Evolutionary conservation across 163 green algal genomes (phyloP), one percentile per base, ranked within the genome.

Genomic region (Volvox carteri): DNA sequence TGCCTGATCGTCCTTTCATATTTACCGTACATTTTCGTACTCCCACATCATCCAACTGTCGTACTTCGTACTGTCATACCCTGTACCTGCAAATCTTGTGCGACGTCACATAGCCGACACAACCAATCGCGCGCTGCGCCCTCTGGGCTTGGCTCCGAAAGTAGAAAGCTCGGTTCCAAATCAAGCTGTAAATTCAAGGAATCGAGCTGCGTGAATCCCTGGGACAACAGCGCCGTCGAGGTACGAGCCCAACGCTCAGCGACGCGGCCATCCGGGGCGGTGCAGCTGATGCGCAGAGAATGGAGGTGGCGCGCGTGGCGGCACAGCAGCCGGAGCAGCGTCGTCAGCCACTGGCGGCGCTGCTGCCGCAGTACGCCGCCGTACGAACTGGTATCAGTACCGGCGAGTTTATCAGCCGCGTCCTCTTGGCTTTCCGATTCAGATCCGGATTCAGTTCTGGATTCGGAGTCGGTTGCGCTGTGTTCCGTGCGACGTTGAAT

Each of bases 131-230:
- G 80, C 14, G 65, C 62, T 18, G 1, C 35, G 25, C 6, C 25
- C 80, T 87, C 80, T 39, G 80, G 62, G 25, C 68, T 42, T 44
- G 44, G 80, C 44, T 87, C 42, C 30, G 44, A 30, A 30, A 78
- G 19, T 8, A 87, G 4, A 44, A 67, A 78, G 30, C 42, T 5
- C 80, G 54, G n/a, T 9, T 11, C 30, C 30, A 87, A 35, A 62
- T 87, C 80, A 16, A 87, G 33, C 0, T 54, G 19, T 1, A 87
- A 8, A 28, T 37, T 44, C 80, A 87, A 62, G 8, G n/a, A 25
- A 16, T 79, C 65, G 44, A 87, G 46, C 25, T 4, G 9, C 2
- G 62, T 42, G 30, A 87, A 44, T 19, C 6, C 3, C 16, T 23
- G 1, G 23, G 80, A 62, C 80, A 87, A 44, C 65, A 72, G 19